Evolutionary conservation across 116 monocot genomes (phyloP).

Genomic region (Trichopus zeylanicus): DNA sequence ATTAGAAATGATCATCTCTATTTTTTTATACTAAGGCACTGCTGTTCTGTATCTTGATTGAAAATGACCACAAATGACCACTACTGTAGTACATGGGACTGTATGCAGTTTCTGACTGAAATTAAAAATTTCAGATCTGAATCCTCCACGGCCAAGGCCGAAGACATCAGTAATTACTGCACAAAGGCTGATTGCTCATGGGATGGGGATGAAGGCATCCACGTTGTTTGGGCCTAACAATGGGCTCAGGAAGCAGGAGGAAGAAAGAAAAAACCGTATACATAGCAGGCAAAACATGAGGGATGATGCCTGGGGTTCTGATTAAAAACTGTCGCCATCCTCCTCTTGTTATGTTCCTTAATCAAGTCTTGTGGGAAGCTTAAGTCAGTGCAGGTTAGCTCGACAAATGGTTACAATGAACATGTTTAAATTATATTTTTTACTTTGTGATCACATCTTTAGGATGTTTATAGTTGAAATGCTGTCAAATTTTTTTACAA

Average conservation of each 20-base stretch:
- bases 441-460: too few relatives aligned
- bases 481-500: too few relatives aligned
- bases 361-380: too few relatives aligned
- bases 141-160: constrained; percentile 73
- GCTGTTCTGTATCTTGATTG: not conserved
- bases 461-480: too few relatives aligned
- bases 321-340: constrained; percentile 20
- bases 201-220: constrained; percentile 57
- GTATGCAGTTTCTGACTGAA: not conserved
- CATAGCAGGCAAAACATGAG: constrained; percentile 41
- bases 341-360: too few relatives aligned
- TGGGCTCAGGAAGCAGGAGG: constrained; percentile 71
- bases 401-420: too few relatives aligned
- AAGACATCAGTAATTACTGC: constrained; percentile 83
- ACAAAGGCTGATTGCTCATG: constrained; percentile 76
- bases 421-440: too few relatives aligned
- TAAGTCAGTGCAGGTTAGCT: too few relatives aligned
- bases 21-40: not conserved
- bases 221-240: constrained; percentile 22
- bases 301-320: constrained; percentile 87
- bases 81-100: too few relatives aligned
- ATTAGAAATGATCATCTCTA: too few relatives aligned
- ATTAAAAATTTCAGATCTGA: constrained; percentile 42
- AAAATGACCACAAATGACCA: too few relatives aligned
- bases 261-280: constrained; percentile 63